Evolutionary conservation across 2,329 filamentous ascomycete species (phyloP).

Genomic region (Tolypocladium endophyticum): DNA sequence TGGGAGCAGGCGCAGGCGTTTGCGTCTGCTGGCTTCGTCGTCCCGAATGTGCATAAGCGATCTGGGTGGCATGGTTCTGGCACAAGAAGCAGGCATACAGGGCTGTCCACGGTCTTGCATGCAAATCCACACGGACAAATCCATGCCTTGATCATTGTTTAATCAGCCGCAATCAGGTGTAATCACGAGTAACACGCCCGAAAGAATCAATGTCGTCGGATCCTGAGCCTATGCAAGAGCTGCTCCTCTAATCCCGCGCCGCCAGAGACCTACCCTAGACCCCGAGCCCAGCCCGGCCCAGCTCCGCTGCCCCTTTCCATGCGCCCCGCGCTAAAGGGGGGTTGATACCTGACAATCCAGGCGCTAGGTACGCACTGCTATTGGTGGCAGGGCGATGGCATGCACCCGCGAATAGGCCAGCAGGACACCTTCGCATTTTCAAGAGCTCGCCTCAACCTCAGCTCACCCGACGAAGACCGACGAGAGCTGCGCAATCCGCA

Average conservation of each 20-base stretch:
- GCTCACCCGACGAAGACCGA: neutral
- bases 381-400: neutral
- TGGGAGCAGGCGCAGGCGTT: neutral
- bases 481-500: neutral
- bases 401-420: neutral
- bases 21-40: neutral
- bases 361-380: neutral
- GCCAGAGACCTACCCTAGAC: neutral
- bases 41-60: neutral
- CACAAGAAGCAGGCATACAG: neutral
- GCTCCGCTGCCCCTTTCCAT: neutral
- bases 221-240: too few species aligned
- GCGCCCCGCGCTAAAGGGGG: neutral
- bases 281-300: neutral
- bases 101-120: neutral
- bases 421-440: neutral
- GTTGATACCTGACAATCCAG: slow-evolving; percentile 8
- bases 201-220: neutral
- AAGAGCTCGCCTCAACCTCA: neutral
- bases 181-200: neutral
- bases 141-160: too few species aligned
- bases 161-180: neutral
- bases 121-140: neutral
- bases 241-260: neutral
- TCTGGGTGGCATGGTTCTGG: neutral